These are phyloP conservation scores for Gamsiella multidivaricata DNA, from an alignment of 192 early-diverging fungal genomes.

Conservation along the genomic window DNA sequence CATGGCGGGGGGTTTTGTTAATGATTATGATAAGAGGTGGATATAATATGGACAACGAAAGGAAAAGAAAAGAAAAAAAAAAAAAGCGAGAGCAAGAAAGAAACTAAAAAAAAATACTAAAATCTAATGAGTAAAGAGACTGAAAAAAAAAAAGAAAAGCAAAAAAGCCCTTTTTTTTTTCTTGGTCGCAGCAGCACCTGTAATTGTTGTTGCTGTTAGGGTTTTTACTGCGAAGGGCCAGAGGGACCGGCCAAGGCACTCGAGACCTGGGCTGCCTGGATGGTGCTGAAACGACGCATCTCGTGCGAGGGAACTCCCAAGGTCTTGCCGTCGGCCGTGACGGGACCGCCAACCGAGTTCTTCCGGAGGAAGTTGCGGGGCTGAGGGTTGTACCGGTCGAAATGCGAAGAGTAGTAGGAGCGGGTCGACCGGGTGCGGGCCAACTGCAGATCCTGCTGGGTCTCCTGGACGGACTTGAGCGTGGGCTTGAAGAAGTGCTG, in stretches of 20 bases:
- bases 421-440: conserved; percentile 71
- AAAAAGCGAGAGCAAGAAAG: neutral
- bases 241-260: conserved; percentile 53
- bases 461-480: conserved; percentile 29
- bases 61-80: neutral
- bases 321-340: conserved; percentile 64
- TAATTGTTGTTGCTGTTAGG: too few relatives aligned
- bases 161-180: too few relatives aligned
- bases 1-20: too few relatives aligned
- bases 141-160: neutral
- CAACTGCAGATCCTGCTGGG: conserved; percentile 57
- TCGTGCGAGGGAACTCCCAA: conserved; percentile 71
- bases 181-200: too few relatives aligned
- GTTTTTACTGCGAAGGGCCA: conserved; percentile 31
- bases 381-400: conserved; percentile 62
- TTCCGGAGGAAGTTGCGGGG: conserved; percentile 57
- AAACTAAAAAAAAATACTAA: conserved; percentile 1
- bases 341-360: conserved; percentile 55
- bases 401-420: conserved; percentile 72
- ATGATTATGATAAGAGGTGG: too few relatives aligned
- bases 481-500: conserved; percentile 68
- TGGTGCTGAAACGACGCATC: conserved; percentile 78
- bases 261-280: conserved; percentile 72
- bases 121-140: neutral
- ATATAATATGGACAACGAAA: conserved; percentile 8